Percentiles rank a stretch among this genome's conserved stretches.
These are phyloP conservation scores for Pachyrhizus erosus DNA, from an alignment of 306 rosid species.

Conservation along the genomic window DNA sequence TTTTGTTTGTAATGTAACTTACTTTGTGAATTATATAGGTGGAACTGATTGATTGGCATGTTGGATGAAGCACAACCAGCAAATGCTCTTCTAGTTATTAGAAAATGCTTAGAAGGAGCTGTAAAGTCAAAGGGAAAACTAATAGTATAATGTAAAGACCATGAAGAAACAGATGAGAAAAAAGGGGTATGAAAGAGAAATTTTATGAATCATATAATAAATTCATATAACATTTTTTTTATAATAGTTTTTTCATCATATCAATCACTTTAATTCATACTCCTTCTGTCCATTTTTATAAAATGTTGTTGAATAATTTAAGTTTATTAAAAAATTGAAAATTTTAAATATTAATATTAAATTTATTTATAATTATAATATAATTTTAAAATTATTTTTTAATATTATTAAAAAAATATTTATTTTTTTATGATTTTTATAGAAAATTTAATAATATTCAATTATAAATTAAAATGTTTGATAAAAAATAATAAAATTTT, in stretches of 20 bases:
- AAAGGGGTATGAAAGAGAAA: neutral
- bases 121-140: slow-evolving; percentile 49
- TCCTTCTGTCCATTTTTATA: too few relatives aligned
- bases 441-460: too few relatives aligned
- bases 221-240: neutral
- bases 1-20: slow-evolving; percentile 22
- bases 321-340: too few relatives aligned
- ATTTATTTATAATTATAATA: too few relatives aligned
- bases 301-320: too few relatives aligned
- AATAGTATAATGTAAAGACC: slow-evolving; percentile 8
- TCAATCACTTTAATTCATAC: neutral
- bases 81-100: neutral
- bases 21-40: slow-evolving; percentile 25
- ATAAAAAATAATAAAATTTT: too few relatives aligned
- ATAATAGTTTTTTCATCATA: neutral
- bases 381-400: too few relatives aligned
- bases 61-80: slow-evolving; percentile 24
- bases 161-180: slow-evolving; percentile 18
- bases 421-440: too few relatives aligned
- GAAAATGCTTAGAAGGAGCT: slow-evolving; percentile 33
- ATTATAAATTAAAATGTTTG: too few relatives aligned
- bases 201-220: neutral
- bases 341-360: too few relatives aligned
- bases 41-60: slow-evolving; percentile 40
- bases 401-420: too few relatives aligned